A percentile compares a stretch with the other conserved stretches of the same genome.
Evolutionary conservation across 2,329 filamentous ascomycete species (phyloP).

Genomic region (Fusarium protoensiforme): DNA sequence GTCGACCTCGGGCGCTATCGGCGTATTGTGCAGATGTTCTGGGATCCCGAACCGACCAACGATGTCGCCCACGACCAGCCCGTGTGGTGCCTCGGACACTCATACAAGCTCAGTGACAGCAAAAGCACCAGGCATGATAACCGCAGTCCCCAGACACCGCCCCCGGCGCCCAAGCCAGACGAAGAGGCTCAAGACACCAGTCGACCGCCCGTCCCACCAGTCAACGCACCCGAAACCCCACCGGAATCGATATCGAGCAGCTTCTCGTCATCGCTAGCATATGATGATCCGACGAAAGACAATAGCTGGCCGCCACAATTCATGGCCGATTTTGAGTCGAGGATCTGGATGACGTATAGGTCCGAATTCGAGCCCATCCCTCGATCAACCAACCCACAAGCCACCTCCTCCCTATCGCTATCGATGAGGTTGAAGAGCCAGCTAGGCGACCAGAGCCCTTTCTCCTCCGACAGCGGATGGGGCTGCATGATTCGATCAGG

Average conservation of each 20-base stretch:
- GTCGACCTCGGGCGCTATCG: constrained; percentile 81
- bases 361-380: constrained; percentile 87
- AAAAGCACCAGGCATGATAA: constrained; percentile 16
- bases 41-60: constrained; percentile 90
- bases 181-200: constrained; percentile 25
- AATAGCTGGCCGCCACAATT: constrained; percentile 86
- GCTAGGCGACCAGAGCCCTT: constrained; percentile 81
- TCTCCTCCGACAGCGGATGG: constrained; percentile 95
- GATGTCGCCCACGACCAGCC: constrained; percentile 73
- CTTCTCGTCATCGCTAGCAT: constrained; percentile 63
- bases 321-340: constrained; percentile 91
- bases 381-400: constrained; percentile 79
- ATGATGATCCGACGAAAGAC: constrained; percentile 56
- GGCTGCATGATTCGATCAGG: constrained; percentile 99
- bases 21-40: constrained; percentile 89
- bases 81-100: constrained; percentile 83
- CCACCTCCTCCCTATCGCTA: constrained; percentile 78
- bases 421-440: constrained; percentile 85
- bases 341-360: constrained; percentile 96
- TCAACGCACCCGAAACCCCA: constrained; percentile 56
- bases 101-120: constrained; percentile 56
- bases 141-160: constrained; percentile 37
- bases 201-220: constrained; percentile 29
- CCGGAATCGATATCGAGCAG: constrained; percentile 63
- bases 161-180: constrained; percentile 25